phyloP scores from a whole-genome alignment of 2,329 filamentous ascomycete genomes.

The Graphiopsis chlorocephala region DNA sequence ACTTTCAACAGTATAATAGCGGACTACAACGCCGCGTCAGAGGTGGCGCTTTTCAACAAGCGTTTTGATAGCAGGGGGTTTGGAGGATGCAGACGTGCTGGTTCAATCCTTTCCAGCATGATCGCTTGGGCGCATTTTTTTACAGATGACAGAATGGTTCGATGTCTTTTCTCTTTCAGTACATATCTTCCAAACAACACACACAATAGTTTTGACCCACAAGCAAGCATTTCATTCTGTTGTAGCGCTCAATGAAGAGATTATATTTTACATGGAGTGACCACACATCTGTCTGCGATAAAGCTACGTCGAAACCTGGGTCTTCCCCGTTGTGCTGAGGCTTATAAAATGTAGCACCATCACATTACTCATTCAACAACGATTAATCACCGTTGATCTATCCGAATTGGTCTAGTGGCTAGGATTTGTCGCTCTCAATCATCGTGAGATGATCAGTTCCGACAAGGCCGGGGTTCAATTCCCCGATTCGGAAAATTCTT shows the following conservation, averaged over 20 bases:
- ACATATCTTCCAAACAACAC: not conserved
- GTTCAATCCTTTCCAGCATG: not conserved
- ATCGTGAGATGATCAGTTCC: not conserved
- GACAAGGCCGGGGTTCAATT: constrained; percentile 2
- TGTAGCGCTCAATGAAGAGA: not conserved
- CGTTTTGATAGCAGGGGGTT: not conserved
- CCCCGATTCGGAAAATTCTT: not conserved
- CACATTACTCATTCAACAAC: not conserved
- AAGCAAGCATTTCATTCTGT: not conserved
- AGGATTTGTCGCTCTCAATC: constrained; percentile 1
- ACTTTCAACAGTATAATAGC: not conserved
- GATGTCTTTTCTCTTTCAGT: not conserved
- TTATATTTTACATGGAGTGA: not conserved
- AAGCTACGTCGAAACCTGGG: no score
- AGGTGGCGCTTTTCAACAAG: not conserved
- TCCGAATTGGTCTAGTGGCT: constrained; percentile 3
- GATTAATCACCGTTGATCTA: not conserved
- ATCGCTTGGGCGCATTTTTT: not conserved
- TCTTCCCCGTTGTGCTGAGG: no score
- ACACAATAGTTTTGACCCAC: not conserved
- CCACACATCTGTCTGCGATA: not conserved
- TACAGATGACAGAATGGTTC: not conserved
- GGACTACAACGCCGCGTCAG: not conserved
- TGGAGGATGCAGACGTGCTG: not conserved
- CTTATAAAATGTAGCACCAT: no score